Percentiles rank a stretch among this genome's conserved stretches.
Conservation (phyloP, 1,284 basidiomycete species). For the Veloboletus limbatus region DNA sequence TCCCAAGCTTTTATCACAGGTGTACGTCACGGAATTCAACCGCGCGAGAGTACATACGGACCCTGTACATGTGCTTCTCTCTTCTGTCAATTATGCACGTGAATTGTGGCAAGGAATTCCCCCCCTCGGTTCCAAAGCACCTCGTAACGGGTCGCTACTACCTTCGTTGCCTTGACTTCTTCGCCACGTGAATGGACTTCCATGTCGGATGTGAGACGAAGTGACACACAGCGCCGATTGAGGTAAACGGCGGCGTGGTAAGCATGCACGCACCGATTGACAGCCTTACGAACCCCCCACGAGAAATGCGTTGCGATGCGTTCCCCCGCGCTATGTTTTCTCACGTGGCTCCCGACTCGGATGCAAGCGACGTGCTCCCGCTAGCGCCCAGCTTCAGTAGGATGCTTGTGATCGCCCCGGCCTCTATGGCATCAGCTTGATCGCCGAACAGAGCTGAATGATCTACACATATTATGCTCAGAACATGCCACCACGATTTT, state of each 20-base stretch:
- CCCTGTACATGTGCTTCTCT: constrained; percentile 1
- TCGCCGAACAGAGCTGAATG: not conserved
- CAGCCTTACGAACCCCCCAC: constrained; percentile 12
- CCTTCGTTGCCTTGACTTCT: constrained; percentile 19
- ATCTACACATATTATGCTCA: not conserved
- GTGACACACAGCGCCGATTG: constrained; percentile 4
- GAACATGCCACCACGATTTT: too few species aligned
- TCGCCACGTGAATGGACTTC: constrained; percentile 14
- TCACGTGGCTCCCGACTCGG: constrained; percentile 6
- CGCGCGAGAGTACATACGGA: not conserved
- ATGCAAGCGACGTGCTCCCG: not conserved
- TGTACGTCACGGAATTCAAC: not conserved
- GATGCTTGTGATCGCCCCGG: not conserved
- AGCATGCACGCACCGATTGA: constrained; percentile 5
- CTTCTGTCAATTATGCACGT: too few species aligned
- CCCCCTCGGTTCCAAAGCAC: constrained; percentile 1
- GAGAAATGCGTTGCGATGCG: not conserved
- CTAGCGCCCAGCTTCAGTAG: not conserved
- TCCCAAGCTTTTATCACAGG: constrained; percentile 7
- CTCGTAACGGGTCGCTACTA: not conserved
- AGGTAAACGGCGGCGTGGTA: constrained; percentile 3
- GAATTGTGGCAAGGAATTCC: constrained; percentile 4
- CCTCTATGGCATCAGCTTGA: not conserved
- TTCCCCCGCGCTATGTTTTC: constrained; percentile 5
- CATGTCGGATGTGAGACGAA: not conserved